Base-by-base conservation (phyloP, 441 rosid species). In the Populus trichocarpa region DNA sequence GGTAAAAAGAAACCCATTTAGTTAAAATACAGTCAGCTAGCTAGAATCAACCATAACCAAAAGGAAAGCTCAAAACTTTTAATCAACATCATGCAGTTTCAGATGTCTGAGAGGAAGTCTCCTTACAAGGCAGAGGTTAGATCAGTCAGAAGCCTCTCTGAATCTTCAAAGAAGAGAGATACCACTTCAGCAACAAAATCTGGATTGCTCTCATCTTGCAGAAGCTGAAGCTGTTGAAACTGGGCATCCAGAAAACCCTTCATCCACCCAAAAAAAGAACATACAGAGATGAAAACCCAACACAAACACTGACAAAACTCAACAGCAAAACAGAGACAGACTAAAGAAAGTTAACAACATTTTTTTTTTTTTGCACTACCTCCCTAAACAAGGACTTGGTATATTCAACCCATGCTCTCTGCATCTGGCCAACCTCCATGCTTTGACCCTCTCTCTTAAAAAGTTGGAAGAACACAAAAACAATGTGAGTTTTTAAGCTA, bases 171-270 rank as follows among this genome's bases (percentile, higher is more conserved):
- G 87, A 96, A 96, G 70, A 93, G 93, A 73, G 97, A 83, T 20
- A 91, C 92, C 28, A 96, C 97, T 87, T 96, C 96, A 78, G 86
- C 89, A 64, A 92, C 98, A 86, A 96, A 96, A 83, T 89, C 94
- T 35, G 99, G 98, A 86, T 90, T 96, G 90, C 90, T 92, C 80
- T 96, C 99, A 86, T 96, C 99, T 88, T 90, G 97, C 73, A 96
- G 87, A 80, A 91, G 91, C 83, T 90, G 98, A 71, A 96, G 93
- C 86, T 93, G 98, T 76, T 90, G 82, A 80, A 90, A 93, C 89
- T 96, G 99, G 63, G 84, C 76, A 70, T 96, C 99, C 94, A 96
- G 77, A 83, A 91, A 73, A 2, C 96, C 97, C 97, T 93, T 84
- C 82, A 81, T 75, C 30, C 83, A 69, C 72, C 71, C 71, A 73